Conservation (phyloP, 192 early-diverging fungal species). For the Podila clonocystis region DNA sequence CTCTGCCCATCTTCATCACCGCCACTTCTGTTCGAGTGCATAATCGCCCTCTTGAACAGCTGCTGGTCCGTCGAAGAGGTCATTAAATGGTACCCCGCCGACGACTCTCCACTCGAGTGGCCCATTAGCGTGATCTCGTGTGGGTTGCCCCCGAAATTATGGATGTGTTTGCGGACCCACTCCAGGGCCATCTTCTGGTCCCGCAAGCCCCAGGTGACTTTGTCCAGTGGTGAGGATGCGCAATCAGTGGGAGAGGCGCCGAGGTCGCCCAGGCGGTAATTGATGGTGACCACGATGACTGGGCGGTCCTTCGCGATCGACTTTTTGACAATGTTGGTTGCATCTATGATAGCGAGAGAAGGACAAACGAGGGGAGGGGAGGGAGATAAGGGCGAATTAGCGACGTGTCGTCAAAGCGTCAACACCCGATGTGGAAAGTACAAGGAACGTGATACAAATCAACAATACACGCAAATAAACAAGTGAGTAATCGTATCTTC, state of each 20-base stretch:
- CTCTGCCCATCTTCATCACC: not conserved
- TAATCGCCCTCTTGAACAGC: conserved; percentile 37
- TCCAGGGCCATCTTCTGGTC: conserved; percentile 46
- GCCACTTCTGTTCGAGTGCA: conserved; percentile 20
- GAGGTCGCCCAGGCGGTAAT: conserved; percentile 53
- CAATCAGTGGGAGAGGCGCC: conserved; percentile 6
- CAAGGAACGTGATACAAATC: not conserved
- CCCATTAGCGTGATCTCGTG: conserved; percentile 47
- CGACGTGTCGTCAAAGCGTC: too few relatives aligned
- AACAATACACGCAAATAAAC: too few relatives aligned
- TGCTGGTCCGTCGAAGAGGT: not conserved
- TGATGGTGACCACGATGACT: conserved; percentile 60
- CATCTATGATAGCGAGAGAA: conserved; percentile 14
- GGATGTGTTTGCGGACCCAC: conserved; percentile 35
- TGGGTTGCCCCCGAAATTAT: conserved; percentile 41
- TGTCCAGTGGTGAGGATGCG: not conserved
- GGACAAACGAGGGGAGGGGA: too few relatives aligned
- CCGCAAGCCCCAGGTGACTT: conserved; percentile 21
- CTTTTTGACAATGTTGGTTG: conserved; percentile 45
- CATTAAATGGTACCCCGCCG: conserved; percentile 35
- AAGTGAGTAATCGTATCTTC: too few relatives aligned
- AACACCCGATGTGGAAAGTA: not conserved
- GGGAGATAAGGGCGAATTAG: too few relatives aligned
- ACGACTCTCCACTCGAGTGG: conserved; percentile 33
- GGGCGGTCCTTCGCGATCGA: conserved; percentile 33